Evolutionary conservation across 1,139 yeast species (phyloP), one percentile per base, ranked within the genome.

Genomic region (Magnusiomyces tetraspermus): DNA sequence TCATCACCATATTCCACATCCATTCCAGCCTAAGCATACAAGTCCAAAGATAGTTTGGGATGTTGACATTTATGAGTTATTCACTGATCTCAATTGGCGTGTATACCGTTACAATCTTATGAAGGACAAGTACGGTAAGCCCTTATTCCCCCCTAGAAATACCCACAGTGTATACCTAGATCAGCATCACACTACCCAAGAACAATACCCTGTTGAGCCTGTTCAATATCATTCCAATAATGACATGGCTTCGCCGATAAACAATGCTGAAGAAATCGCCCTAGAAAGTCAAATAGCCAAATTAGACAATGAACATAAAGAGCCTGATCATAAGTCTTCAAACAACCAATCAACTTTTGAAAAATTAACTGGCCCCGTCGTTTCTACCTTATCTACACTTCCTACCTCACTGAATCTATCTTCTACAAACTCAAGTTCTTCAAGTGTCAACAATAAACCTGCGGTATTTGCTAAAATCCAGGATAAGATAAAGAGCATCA

Each of bases 11-110:
- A 6, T 33, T 33, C 10, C 10, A 13, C 38, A 6, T 33, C 10
- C 10, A 33, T 33, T 5, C n/a, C 38, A 33, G n/a, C 17, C 38
- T 6, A 8, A 33, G 17, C 38, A 33, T 13, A 33, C 4, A 15
- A 15, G 10, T 8, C 17, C 38, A 15, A 33, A 10, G 5, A 33
- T 33, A 72, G 4, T 8, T 8, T 33, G 38, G 38, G n/a, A 33
- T 33, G 38, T 33, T 17, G 38, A 33, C n/a, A 33, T 33, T 33
- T 15, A 78, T 51, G 96, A 87, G 62, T 66, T 76, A 38, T 68
- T 79, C 8, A 75, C 78, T 50, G 95, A 87, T 63, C 58, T 75
- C 24, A 69, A 76, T 0, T 86, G 95, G 92, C 73, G 90, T 59
- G 70, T 75, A 8, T 67, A 71, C n/a, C 84, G 83, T 61, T 80